phyloP scores from a whole-genome alignment of 805 yeast genomes.

The Cyberlindnera maritima region DNA sequence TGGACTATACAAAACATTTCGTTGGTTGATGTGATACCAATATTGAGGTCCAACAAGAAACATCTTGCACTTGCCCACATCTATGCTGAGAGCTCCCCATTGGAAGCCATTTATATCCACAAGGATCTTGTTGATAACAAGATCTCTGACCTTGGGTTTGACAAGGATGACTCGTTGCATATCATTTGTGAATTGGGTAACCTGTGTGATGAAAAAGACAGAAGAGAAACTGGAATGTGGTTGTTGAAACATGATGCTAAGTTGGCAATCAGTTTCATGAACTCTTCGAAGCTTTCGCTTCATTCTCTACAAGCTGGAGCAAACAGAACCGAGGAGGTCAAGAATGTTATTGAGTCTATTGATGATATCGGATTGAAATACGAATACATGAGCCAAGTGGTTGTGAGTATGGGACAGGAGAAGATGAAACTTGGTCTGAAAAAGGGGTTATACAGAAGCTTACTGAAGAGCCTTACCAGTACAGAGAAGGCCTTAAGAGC shows the following conservation, averaged over 20 bases:
- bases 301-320: conserved; percentile 11
- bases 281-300: conserved; percentile 14
- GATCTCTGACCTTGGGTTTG: conserved; percentile 9
- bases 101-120: conserved; percentile 10
- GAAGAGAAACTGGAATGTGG: conserved; percentile 23
- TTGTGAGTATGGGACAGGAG: conserved; percentile 22
- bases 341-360: conserved; percentile 15
- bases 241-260: conserved; percentile 20
- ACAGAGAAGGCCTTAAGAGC: conserved; percentile 7
- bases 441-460: conserved; percentile 18
- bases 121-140: conserved; percentile 16
- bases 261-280: conserved; percentile 22
- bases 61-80: conserved; percentile 16
- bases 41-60: conserved; percentile 12
- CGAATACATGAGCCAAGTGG: conserved; percentile 20
- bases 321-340: conserved; percentile 18
- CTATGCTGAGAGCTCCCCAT: conserved; percentile 3
- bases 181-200: conserved; percentile 13
- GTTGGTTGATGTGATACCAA: conserved; percentile 7
- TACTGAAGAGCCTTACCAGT: conserved; percentile 7
- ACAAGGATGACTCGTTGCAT: conserved; percentile 12
- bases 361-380: conserved; percentile 20
- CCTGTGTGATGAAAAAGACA: conserved; percentile 11
- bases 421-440: conserved; percentile 14
- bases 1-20: conserved; percentile 2